Base-by-base conservation (phyloP, 2,329 filamentous ascomycete genomes). In the Neurospora sp. region DNA sequence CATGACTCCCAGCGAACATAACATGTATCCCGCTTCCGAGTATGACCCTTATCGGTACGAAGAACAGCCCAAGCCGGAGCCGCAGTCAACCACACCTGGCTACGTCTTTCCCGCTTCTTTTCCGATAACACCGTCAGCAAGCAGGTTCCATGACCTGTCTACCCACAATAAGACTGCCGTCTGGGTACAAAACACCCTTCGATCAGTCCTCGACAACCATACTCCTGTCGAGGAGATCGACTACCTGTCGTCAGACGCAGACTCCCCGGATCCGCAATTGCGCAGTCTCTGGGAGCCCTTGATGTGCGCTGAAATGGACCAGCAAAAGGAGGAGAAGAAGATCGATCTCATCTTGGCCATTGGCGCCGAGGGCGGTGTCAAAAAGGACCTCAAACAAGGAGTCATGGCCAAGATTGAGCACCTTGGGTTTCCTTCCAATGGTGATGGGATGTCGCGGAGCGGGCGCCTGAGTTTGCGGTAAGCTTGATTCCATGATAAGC, bases 281-380 rank as follows among this genome's bases (percentile, higher is more conserved):
- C 82, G 84, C 39, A 82, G 79, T 4, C 74, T 87, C 11, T 88
- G 86, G 86, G 82, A 82, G 68, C 84, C 85, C 2, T 79, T 88
- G 0, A 84, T 88, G 66, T 78, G 78, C 33, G 80, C 83, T 38
- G 73, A 78, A 77, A 71, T 67, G 76, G 76, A 0, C 6, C 11
- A 33, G 6, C 23, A 28, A 57, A 57, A 57, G 33, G 41, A 36
- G n/a, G 78, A 77, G 12, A 79, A 81, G 40, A 82, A 80, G 43
- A 78, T 87, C 12, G 86, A 89, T 73, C 82, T 89, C 67, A 87
- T 90, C 3, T 76, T 90, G 12, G 87, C 87, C 2, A 80, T 90
- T 23, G 88, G 88, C 3, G 82, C 83, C 4, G 86, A 90, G 72
- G 80, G 81, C 33, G 84, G 82, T 2, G 86, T 89, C 1, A 82